Percentiles rank a stretch among this genome's conserved stretches.
These are phyloP conservation scores for Alternaria gansuensis DNA, from an alignment of 2,329 filamentous ascomycete genomes.

Conservation along the genomic window DNA sequence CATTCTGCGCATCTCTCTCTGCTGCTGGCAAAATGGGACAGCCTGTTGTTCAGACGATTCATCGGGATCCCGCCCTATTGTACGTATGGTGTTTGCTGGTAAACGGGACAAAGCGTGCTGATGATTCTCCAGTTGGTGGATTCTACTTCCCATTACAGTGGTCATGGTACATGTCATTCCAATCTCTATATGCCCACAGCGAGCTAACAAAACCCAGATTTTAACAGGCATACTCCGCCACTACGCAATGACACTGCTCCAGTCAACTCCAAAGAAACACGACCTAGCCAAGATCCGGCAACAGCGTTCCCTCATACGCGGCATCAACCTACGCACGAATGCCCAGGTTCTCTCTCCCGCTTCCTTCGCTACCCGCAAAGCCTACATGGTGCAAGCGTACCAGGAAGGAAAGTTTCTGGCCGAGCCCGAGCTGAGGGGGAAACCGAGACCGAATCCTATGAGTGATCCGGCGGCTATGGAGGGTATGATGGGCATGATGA, in stretches of 20 bases:
- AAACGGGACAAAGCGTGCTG: conserved; percentile 26
- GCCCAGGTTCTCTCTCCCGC: conserved; percentile 78
- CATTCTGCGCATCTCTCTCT: conserved; percentile 27
- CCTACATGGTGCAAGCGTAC: conserved; percentile 80
- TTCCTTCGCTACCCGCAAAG: conserved; percentile 82
- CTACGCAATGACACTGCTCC: conserved; percentile 92
- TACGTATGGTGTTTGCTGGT: conserved; percentile 60
- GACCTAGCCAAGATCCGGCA: conserved; percentile 80
- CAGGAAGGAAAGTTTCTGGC: conserved; percentile 89
- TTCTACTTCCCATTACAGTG: conserved; percentile 93
- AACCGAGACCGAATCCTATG: conserved; percentile 92
- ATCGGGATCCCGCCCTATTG: conserved; percentile 98
- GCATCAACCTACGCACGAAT: conserved; percentile 84
- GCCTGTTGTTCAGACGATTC: conserved; percentile 90
- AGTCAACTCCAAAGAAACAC: conserved; percentile 82
- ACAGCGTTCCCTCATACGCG: conserved; percentile 81
- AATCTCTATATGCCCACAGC: not conserved
- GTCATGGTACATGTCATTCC: conserved; percentile 75
- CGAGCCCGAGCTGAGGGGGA: conserved; percentile 83
- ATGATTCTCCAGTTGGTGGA: conserved; percentile 82
- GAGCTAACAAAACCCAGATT: conserved; percentile 62
- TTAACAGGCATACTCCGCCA: conserved; percentile 94
- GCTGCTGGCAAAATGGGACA: conserved; percentile 73
- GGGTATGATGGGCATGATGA: conserved; percentile 99
- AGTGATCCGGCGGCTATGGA: conserved; percentile 97